Percentiles rank a stretch among this genome's conserved stretches.
phyloP scores from a whole-genome alignment of 192 early-diverging fungal genomes.

The Chytriomyces sp. region DNA sequence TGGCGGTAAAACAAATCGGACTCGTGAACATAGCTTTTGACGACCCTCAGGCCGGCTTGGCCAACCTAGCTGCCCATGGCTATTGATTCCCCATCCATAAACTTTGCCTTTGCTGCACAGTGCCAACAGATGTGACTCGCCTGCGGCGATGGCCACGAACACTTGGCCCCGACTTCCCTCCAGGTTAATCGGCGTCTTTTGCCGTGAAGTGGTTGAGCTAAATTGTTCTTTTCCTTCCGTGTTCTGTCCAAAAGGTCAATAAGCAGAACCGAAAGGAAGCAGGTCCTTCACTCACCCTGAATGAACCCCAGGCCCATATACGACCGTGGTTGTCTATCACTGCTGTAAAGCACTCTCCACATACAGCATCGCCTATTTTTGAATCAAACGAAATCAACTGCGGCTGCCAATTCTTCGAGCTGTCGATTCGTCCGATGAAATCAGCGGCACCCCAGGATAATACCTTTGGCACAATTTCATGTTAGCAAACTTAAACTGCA shows the following conservation, averaged over 20 bases:
- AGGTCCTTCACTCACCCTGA: background rate
- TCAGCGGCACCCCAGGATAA: constrained; percentile 33
- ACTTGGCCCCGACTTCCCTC: background rate
- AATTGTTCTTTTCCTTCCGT: constrained; percentile 2
- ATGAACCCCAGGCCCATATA: constrained; percentile 42
- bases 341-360: constrained; percentile 32
- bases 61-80: constrained; percentile 27
- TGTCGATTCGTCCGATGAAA: constrained; percentile 20
- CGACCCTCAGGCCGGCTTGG: background rate
- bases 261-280: background rate
- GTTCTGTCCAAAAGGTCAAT: background rate
- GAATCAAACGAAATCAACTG: background rate
- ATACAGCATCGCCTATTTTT: constrained; percentile 15
- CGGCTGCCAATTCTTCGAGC: constrained; percentile 11
- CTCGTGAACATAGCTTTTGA: background rate
- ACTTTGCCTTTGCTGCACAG: constrained; percentile 11
- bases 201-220: background rate
- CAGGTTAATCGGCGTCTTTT: background rate
- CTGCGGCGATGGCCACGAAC: constrained; percentile 5
- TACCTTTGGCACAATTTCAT: background rate
- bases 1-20: constrained; percentile 2
- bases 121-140: constrained; percentile 39
- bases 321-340: constrained; percentile 14
- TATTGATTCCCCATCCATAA: constrained; percentile 34
- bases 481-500: background rate